Evolutionary conservation across 2,329 filamentous ascomycete species (phyloP).

Genomic region (Thielaviopsis cerberus): DNA sequence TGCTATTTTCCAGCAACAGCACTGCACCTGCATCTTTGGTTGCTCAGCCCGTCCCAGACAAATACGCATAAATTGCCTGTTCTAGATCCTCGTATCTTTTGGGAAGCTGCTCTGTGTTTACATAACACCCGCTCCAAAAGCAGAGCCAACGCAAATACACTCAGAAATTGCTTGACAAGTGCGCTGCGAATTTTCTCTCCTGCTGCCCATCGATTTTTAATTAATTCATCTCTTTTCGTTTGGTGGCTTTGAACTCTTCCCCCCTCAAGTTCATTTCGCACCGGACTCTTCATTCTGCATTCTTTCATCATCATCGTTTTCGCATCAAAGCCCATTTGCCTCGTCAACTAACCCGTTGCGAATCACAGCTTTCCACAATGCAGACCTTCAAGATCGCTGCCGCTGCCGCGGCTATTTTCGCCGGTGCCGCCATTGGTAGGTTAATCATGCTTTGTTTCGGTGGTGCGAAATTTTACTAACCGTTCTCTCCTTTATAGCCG

Average conservation of each 20-base stretch:
- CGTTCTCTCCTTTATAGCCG: not conserved
- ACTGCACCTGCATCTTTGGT: not conserved
- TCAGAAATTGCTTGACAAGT: not conserved
- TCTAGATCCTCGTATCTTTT: not conserved
- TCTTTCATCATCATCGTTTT: not conserved
- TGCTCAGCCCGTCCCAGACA: not conserved
- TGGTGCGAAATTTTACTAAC: too few relatives aligned
- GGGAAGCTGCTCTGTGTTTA: not conserved
- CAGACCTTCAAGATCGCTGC: constrained; percentile 27
- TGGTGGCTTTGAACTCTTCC: not conserved
- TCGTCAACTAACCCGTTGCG: not conserved
- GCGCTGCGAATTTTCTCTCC: not conserved
- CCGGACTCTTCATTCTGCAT: not conserved
- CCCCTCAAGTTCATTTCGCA: not conserved
- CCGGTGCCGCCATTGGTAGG: constrained; percentile 26
- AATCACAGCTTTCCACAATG: constrained; percentile 22
- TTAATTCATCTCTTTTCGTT: not conserved
- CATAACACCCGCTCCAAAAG: not conserved
- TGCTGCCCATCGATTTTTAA: not conserved
- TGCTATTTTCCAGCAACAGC: not conserved
- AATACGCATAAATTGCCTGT: not conserved
- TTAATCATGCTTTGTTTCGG: not conserved
- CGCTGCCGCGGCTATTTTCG: constrained; percentile 26
- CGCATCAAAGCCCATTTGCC: not conserved
- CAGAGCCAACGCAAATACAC: too few relatives aligned